Evolutionary conservation across 169 alveolate genomes (phyloP).

Genomic region (Amoebophrya sp.): DNA sequence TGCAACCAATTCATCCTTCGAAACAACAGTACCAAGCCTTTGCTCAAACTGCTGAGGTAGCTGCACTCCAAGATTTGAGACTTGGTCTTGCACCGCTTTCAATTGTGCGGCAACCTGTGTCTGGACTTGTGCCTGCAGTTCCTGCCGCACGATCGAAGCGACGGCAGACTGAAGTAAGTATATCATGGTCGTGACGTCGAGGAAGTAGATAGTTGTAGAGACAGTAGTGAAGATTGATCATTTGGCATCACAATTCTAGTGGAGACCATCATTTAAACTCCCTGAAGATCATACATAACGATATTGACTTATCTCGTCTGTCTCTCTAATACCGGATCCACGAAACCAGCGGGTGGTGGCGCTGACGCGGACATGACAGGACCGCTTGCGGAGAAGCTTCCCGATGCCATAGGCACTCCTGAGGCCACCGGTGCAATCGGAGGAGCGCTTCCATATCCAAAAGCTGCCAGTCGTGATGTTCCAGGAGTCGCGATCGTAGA

Average conservation of each 20-base stretch:
- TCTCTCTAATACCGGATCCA: no score
- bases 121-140: background rate
- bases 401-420: background rate
- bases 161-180: background rate
- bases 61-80: background rate
- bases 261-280: no score
- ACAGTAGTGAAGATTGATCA: no score
- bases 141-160: background rate
- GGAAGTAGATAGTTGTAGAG: no score
- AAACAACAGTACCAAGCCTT: background rate
- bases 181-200: no score
- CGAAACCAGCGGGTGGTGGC: background rate
- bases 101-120: background rate
- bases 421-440: background rate
- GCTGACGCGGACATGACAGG: background rate
- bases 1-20: background rate
- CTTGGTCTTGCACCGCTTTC: background rate
- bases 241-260: no score
- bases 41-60: background rate
- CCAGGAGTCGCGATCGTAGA: no score
- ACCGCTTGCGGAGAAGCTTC: background rate
- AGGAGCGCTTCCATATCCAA: background rate
- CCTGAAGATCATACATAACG: no score
- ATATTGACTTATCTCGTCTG: no score
- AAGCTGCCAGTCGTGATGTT: no score